A percentile compares a stretch with the other conserved stretches of the same genome.
phyloP scores from a whole-genome alignment of 371 early-diverging fungal species.

The Zopfochytrium polystomum region DNA sequence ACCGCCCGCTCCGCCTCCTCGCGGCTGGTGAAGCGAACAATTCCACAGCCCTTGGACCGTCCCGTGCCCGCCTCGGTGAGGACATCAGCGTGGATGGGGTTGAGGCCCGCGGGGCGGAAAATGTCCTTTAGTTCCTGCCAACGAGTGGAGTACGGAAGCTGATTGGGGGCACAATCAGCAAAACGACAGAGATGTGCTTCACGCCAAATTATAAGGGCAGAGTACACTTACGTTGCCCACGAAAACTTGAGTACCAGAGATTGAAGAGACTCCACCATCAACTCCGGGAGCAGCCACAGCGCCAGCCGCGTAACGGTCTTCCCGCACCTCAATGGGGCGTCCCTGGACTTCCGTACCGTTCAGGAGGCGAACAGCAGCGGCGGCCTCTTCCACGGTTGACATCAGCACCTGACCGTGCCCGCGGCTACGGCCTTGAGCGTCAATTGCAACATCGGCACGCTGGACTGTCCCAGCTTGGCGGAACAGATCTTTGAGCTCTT shows the following conservation, averaged over 20 bases:
- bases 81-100: slow-evolving; percentile 48
- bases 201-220: background rate
- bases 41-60: slow-evolving; percentile 54
- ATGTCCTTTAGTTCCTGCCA: slow-evolving; percentile 54
- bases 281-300: too few species aligned
- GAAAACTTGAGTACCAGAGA: slow-evolving; percentile 42
- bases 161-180: background rate
- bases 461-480: slow-evolving; percentile 65
- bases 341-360: slow-evolving; percentile 44
- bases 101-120: slow-evolving; percentile 40
- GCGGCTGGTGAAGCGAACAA: slow-evolving; percentile 61
- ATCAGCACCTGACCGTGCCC: slow-evolving; percentile 56
- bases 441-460: slow-evolving; percentile 64
- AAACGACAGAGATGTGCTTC: background rate
- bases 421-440: slow-evolving; percentile 59
- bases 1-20: slow-evolving; percentile 60
- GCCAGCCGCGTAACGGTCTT: slow-evolving; percentile 42
- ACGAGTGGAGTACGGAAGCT: slow-evolving; percentile 46
- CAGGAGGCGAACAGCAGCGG: slow-evolving; percentile 35
- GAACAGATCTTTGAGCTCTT: slow-evolving; percentile 76
- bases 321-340: slow-evolving; percentile 44
- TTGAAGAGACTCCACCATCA: background rate
- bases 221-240: slow-evolving; percentile 46
- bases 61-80: slow-evolving; percentile 41
- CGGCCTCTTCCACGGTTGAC: slow-evolving; percentile 45